These are phyloP conservation scores for Arabidopsis thaliana DNA, from an alignment of 345 rosid genomes.

Conservation along the genomic window DNA sequence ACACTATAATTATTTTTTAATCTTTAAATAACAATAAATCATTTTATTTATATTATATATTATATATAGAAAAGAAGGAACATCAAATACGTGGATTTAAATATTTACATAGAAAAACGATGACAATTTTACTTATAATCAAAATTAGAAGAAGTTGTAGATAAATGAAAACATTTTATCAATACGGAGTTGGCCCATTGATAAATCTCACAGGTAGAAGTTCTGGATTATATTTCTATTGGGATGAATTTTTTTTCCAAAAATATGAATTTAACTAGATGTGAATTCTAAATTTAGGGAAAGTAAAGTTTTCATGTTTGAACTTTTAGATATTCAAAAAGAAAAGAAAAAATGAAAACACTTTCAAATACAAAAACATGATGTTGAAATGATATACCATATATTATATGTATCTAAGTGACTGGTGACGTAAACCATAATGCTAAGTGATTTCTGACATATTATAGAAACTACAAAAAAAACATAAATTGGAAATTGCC, in stretches of 20 bases:
- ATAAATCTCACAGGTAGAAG: too few species aligned
- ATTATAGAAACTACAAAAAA: neutral
- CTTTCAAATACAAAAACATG: neutral
- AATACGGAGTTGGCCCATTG: too few species aligned
- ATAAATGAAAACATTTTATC: neutral
- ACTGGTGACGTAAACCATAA: neutral
- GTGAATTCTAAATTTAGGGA: too few species aligned
- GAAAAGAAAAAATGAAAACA: too few species aligned
- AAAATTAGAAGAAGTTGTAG: neutral
- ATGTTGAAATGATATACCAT: neutral
- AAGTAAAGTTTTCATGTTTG: too few species aligned
- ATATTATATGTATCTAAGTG: neutral
- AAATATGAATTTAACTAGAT: too few species aligned
- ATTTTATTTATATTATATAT: too few species aligned
- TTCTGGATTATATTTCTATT: too few species aligned
- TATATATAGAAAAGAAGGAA: neutral
- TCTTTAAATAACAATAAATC: too few species aligned
- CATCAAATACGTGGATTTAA: neutral
- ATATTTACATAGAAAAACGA: neutral
- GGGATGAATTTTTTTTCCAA: too few species aligned
- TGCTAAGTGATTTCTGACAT: neutral
- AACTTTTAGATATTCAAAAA: too few species aligned
- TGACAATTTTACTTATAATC: neutral
- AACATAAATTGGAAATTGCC: neutral
- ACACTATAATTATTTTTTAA: too few species aligned